These are phyloP conservation scores for Zymoseptoria passerinii DNA, from an alignment of 2,329 filamentous ascomycete species.

Conservation along the genomic window DNA sequence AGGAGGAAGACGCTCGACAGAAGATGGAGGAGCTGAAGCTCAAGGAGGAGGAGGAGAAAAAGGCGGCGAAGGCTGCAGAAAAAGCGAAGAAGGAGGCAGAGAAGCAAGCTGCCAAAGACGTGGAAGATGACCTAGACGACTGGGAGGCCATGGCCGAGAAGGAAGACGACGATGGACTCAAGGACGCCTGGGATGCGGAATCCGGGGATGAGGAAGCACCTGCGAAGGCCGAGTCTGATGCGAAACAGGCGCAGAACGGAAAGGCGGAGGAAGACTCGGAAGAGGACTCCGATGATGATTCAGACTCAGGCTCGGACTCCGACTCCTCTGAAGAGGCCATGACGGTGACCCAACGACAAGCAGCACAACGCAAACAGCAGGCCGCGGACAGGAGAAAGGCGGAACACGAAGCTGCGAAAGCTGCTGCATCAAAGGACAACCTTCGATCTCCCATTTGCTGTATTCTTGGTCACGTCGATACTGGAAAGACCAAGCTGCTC, in stretches of 20 bases:
- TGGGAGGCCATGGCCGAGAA: conserved; percentile 78
- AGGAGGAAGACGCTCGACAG: conserved; percentile 48
- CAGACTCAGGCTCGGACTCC: conserved; percentile 49
- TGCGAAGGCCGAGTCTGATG: conserved; percentile 8
- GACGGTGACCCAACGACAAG: conserved; percentile 64
- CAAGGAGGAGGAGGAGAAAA: conserved; percentile 61
- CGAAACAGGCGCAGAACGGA: conserved; percentile 30
- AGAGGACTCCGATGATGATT: conserved; percentile 35
- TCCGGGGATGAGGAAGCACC: conserved; percentile 57
- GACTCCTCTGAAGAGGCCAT: conserved; percentile 60
- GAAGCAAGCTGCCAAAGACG: conserved; percentile 53
- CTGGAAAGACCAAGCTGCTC: conserved; percentile 97
- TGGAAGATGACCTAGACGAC: conserved; percentile 62
- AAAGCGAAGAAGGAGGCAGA: conserved; percentile 62
- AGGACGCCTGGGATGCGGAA: conserved; percentile 92
- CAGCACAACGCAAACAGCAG: conserved; percentile 74
- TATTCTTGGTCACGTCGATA: conserved; percentile 99
- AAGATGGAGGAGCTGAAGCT: conserved; percentile 48
- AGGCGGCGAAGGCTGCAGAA: conserved; percentile 68
- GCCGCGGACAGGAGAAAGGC: conserved; percentile 81
- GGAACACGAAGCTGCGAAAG: conserved; percentile 83
- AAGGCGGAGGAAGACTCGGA: conserved; percentile 35
- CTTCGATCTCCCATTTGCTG: conserved; percentile 97
- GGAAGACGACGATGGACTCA: conserved; percentile 66
- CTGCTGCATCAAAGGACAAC: conserved; percentile 85